Percentiles rank a stretch among this genome's conserved stretches.
These are phyloP conservation scores for Arthrobotrys iridis DNA, from an alignment of 2,329 filamentous ascomycete species.

Conservation along the genomic window DNA sequence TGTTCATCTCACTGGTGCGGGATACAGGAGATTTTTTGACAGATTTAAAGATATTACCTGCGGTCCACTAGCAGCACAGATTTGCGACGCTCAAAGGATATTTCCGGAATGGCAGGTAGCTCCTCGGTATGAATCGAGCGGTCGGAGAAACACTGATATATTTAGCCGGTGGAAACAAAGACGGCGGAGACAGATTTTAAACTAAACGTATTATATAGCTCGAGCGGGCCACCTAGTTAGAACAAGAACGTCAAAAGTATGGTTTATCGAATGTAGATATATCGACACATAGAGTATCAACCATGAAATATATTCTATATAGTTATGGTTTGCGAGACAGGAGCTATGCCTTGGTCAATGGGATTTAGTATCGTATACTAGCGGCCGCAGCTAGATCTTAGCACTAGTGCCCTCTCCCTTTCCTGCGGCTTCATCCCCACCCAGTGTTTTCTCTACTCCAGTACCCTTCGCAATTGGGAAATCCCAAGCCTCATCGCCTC, in stretches of 20 bases:
- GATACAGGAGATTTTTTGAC: slow-evolving; percentile 1
- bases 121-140: neutral
- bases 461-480: slow-evolving; percentile 54
- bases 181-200: neutral
- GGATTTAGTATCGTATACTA: too few species aligned
- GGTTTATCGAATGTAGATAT: too few species aligned
- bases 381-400: slow-evolving; percentile 34
- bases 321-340: neutral
- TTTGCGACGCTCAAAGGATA: neutral
- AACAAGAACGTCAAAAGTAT: too few species aligned
- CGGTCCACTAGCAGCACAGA: neutral
- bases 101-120: slow-evolving; percentile 8
- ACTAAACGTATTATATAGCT: neutral
- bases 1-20: slow-evolving; percentile 1
- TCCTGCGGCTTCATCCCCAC: slow-evolving; percentile 7
- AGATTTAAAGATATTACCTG: slow-evolving; percentile 4
- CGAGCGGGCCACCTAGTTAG: too few species aligned
- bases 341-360: neutral
- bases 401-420: slow-evolving; percentile 39
- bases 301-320: too few species aligned
- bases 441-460: slow-evolving; percentile 50
- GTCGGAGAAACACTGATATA: neutral
- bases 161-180: neutral
- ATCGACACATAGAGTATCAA: too few species aligned
- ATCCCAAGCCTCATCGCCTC: slow-evolving; percentile 55